Evolutionary conservation across 2,329 filamentous ascomycete species (phyloP).

Genomic region (Phialocephala sp.): DNA sequence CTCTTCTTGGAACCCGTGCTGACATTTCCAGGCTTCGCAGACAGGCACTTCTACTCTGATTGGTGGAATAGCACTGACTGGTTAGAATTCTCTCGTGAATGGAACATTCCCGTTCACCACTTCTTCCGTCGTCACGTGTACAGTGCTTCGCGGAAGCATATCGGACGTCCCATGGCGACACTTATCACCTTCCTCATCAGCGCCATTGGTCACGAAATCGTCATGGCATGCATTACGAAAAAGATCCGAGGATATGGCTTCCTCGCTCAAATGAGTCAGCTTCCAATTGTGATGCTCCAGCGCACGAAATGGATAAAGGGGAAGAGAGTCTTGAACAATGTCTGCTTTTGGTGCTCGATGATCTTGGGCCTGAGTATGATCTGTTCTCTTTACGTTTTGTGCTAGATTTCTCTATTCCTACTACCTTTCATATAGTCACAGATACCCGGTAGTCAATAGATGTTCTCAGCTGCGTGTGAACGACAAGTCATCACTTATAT

Average conservation of each 20-base stretch:
- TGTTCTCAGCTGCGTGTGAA: background rate
- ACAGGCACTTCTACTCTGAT: conserved; percentile 88
- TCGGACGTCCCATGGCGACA: conserved; percentile 80
- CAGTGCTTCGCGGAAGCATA: conserved; percentile 75
- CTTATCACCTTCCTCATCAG: conserved; percentile 91
- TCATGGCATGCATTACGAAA: conserved; percentile 98
- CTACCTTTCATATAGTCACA: background rate
- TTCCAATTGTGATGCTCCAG: conserved; percentile 93
- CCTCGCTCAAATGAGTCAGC: conserved; percentile 92
- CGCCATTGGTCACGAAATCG: conserved; percentile 88
- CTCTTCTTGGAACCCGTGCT: background rate
- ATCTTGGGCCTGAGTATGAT: conserved; percentile 78
- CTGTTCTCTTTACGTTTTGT: conserved; percentile 37
- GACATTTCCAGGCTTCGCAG: conserved; percentile 66
- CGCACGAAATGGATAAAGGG: conserved; percentile 77
- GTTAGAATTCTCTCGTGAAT: conserved; percentile 95
- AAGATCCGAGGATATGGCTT: conserved; percentile 96
- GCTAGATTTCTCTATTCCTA: conserved; percentile 18
- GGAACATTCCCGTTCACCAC: conserved; percentile 97
- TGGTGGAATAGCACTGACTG: conserved; percentile 83
- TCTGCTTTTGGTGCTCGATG: conserved; percentile 92
- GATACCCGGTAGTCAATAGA: conserved; percentile 3
- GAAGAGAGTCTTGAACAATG: conserved; percentile 81
- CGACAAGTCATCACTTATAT: background rate
- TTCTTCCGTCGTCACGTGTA: conserved; percentile 97